Evolutionary conservation across 2,329 filamentous ascomycete genomes (phyloP).

Genomic region (Nothopassalora personata): DNA sequence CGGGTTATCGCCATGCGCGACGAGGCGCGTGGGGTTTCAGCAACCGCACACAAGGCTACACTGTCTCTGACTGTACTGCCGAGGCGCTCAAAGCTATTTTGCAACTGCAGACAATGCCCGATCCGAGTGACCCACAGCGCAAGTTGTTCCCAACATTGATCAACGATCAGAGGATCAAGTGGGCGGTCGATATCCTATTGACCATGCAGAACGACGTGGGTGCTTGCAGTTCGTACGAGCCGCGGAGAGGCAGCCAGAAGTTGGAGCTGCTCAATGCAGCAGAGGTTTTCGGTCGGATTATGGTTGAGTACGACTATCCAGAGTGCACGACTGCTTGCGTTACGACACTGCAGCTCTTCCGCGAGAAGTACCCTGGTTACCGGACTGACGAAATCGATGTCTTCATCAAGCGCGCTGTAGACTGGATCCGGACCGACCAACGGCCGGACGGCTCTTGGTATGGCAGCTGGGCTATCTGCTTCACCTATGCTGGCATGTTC

Average conservation of each 20-base stretch:
- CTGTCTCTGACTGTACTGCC: constrained; percentile 88
- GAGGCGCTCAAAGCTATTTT: constrained; percentile 86
- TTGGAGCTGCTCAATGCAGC: constrained; percentile 89
- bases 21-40: constrained; percentile 97
- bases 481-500: constrained; percentile 96
- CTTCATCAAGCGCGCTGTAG: constrained; percentile 68
- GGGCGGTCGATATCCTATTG: constrained; percentile 84
- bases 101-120: constrained; percentile 70
- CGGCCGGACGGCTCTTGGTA: constrained; percentile 89
- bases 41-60: constrained; percentile 86
- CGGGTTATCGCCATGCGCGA: constrained; percentile 72
- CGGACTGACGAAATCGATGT: constrained; percentile 65
- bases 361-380: constrained; percentile 74
- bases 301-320: constrained; percentile 98
- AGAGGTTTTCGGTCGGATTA: constrained; percentile 93
- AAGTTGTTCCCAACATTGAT: constrained; percentile 62
- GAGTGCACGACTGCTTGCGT: constrained; percentile 96
- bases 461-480: constrained; percentile 96
- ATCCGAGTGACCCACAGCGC: constrained; percentile 28
- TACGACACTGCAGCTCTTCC: constrained; percentile 78
- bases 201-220: constrained; percentile 85
- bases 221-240: constrained; percentile 87
- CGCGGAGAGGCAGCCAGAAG: constrained; percentile 67
- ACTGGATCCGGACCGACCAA: constrained; percentile 78
- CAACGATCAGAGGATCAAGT: constrained; percentile 70